Base-by-base conservation (phyloP, 306 rosid species). In the Geum urbanum region DNA sequence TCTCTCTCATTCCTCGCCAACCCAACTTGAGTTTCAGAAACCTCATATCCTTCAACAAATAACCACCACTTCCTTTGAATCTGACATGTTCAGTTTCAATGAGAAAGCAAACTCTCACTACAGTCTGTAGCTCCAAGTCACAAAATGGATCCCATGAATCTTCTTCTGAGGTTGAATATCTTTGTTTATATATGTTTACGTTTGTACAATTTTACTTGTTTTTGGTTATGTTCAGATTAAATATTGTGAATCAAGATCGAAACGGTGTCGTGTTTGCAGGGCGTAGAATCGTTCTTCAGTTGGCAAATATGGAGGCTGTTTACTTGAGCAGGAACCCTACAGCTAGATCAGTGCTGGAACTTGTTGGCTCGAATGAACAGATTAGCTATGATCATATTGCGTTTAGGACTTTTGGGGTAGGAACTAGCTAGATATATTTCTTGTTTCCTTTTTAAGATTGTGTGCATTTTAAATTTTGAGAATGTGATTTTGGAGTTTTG, bases 331-430 rank as follows among this genome's bases (percentile, higher is more conserved):
- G 97, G 72, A 94, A 94, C 66, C 97, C 97, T 46, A 85, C 97
- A 35, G 99, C 99, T 24, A 91, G 87, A 72, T 83, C 92, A 24
- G 71, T 94, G 47, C 82, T 94, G 85, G 95, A 91, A 62, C 92
- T 86, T 78, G 91, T 91, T 86, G 86, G 76, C 41, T 87, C 95
- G 13, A 66, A 82, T 32, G 77, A 82, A 45, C 77, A 73, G 40
- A 71, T 94, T 69, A 83, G 85, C 84, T 87, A 88, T 76, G 99
- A 94, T 75, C 99, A 94, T 81, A 74, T 94, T 62, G 99, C 99
- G 20, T 94, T 94, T 77, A 87, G 99, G 65, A 94, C 99, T 24
- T 84, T 88, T 77, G 96, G 96, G 91, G 97, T 94, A 88, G 37
- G 4, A 32, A 32, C 37, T 32, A 32, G 37, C 37, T 32, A 32